Base-by-base conservation (phyloP, 345 rosid species). In the Arabis hirsuta region DNA sequence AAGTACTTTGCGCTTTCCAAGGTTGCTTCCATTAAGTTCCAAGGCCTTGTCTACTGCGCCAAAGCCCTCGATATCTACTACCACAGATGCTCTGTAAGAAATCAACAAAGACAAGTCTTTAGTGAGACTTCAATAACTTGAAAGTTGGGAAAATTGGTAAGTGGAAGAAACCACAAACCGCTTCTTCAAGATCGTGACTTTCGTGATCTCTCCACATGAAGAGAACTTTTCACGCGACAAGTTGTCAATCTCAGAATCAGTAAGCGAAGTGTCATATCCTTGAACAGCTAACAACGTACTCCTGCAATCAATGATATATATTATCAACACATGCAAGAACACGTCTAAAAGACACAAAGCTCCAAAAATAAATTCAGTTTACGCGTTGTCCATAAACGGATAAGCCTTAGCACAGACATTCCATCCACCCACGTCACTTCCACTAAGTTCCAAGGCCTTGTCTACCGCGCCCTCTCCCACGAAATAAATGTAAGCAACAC, bases 131-230 rank as follows among this genome's bases (percentile, higher is more conserved):
- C 31, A 55, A 55, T 55, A 55, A 55, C 39, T 2, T 7, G 12
- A 55, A 29, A 31, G 22, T 8, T n/a, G 22, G 16, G 41, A n/a
- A 31, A 53, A 53, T 27, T 27, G 38, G 3, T 36, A 22, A 9
- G 8, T 3, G 41, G 60, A 55, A 31, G 12, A 31, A 55, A 22
- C 14, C 32, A 24, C 32, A 51, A 32, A 55, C 60, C 60, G 22
- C 22, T 22, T 0, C 4, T 9, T 0, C 4, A 0, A 0, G 9
- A 31, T 8, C 3, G 0, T 0, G 60, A 31, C 41, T 0, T 45
- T 2, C 19, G 8, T 45, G 48, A 45, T 8, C 48, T n/a, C 20
- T 13, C 48, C 48, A 45, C 48, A 45, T 45, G 48, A 14, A 45
- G 20, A n/a, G 19, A 45, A n/a, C n/a, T 5, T 19, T 2, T 45